These are phyloP conservation scores for Suhomyces anneliseae DNA, from an alignment of 1,139 yeast species.

Conservation along the genomic window DNA sequence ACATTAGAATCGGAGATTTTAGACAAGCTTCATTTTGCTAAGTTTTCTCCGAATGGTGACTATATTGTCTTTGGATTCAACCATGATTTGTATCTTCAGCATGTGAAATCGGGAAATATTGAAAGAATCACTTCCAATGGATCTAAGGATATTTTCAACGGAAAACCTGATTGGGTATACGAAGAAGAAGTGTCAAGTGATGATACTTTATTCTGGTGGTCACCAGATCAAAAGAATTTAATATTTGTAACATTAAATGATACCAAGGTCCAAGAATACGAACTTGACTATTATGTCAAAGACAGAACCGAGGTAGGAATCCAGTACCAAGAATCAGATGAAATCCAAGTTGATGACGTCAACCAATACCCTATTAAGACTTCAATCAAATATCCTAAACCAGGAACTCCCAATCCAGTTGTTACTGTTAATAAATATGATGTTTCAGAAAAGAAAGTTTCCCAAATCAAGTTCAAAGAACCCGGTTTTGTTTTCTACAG, in stretches of 20 bases:
- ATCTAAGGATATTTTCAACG: slow-evolving; percentile 66
- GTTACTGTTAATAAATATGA: slow-evolving; percentile 50
- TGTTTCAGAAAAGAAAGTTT: slow-evolving; percentile 22
- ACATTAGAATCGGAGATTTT: slow-evolving; percentile 9
- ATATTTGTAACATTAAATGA: slow-evolving; percentile 73
- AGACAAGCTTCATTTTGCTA: slow-evolving; percentile 52
- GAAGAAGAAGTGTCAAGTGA: slow-evolving; percentile 83
- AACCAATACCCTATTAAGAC: slow-evolving; percentile 57
- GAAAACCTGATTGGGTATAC: slow-evolving; percentile 94
- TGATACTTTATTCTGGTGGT: slow-evolving; percentile 84
- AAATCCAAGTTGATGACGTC: slow-evolving; percentile 18
- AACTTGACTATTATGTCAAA: slow-evolving; percentile 62
- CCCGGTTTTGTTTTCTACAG: slow-evolving; percentile 59
- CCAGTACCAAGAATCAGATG: slow-evolving; percentile 22
- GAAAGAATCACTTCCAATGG: slow-evolving; percentile 68
- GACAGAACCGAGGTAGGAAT: slow-evolving; percentile 31
- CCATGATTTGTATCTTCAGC: slow-evolving; percentile 60
- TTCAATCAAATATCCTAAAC: slow-evolving; percentile 79
- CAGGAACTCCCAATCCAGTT: slow-evolving; percentile 74
- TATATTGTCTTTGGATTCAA: slow-evolving; percentile 65
- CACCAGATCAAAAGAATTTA: slow-evolving; percentile 64
- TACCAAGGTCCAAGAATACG: slow-evolving; percentile 62
- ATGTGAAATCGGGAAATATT: slow-evolving; percentile 25
- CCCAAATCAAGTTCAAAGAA: slow-evolving; percentile 19
- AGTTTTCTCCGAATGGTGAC: slow-evolving; percentile 74